Base-by-base conservation (phyloP, 306 rosid species). In the Oemleria cerasiformis region DNA sequence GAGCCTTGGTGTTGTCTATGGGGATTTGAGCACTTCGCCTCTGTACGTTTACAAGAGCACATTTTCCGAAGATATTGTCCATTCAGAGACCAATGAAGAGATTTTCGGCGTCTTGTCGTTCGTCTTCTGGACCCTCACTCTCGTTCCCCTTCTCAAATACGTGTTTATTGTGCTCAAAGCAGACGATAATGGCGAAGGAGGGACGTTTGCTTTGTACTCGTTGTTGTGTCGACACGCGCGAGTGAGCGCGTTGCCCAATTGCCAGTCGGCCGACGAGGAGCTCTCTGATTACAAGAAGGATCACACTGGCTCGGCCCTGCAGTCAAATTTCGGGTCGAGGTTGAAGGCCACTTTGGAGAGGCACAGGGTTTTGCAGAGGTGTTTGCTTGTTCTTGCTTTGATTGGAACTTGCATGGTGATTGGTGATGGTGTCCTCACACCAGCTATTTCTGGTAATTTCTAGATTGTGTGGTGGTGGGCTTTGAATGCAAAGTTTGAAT, bases 161-260 rank as follows among this genome's bases (percentile, higher is more conserved):
- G 97, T 94, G 55, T 89, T 91, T 69, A 86, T 94, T 14, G 99
- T 94, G 51, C 85, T 94, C 10, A 90, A 75, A 75, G 99, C 97
- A 14, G 86, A 94, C 63, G 99, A 94, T 63, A 94, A 94, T 86
- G 97, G 97, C 21, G 99, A 94, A 75, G 99, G 99, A 70, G 99
- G 99, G 67, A 94, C 97, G 20, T 94, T 94, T 78, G 99, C 99
- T 11, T 70, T 94, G 71, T 94, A 94, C 76, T 91, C 99, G 21
- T 74, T 91, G 81, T 78, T 94, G 51, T 94, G 99, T 79, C 82
- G 99, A 54, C 90, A 91, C 67, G 97, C 96, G 58, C 68, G 89
- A 67, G 86, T 94, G 41, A 84, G 88, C 69, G 85, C 89, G 9
- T 64, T 94, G 47, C 97, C 97, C 16, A 91, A 89, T 78, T 71